phyloP scores from a whole-genome alignment of 805 yeast genomes.

The Pichia manshurica region DNA sequence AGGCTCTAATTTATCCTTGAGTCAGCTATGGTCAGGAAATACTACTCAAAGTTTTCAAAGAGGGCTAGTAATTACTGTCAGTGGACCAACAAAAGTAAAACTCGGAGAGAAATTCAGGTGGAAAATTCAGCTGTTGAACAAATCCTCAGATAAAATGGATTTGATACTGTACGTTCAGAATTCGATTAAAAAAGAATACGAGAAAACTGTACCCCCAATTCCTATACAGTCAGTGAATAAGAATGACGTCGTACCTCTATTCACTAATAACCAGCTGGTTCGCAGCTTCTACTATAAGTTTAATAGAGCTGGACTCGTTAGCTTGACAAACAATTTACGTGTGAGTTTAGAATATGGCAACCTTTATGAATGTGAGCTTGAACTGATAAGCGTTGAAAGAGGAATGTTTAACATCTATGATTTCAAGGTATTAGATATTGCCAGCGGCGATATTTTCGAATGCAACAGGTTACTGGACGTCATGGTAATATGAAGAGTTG shows the following conservation, averaged over 20 bases:
- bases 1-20: slow-evolving; percentile 19
- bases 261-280: slow-evolving; percentile 24
- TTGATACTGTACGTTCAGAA: slow-evolving; percentile 45
- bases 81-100: slow-evolving; percentile 55
- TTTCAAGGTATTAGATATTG: slow-evolving; percentile 56
- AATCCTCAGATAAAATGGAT: slow-evolving; percentile 43
- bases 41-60: slow-evolving; percentile 15
- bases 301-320: slow-evolving; percentile 50
- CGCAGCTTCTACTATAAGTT: slow-evolving; percentile 32
- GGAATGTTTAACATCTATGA: slow-evolving; percentile 65
- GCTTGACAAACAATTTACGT: slow-evolving; percentile 59
- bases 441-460: slow-evolving; percentile 61
- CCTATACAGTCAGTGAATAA: slow-evolving; percentile 23
- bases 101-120: slow-evolving; percentile 58
- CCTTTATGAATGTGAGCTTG: slow-evolving; percentile 58
- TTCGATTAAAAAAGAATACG: slow-evolving; percentile 30
- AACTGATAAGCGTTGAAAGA: slow-evolving; percentile 52
- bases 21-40: slow-evolving; percentile 11
- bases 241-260: slow-evolving; percentile 27
- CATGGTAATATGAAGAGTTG: slow-evolving; percentile 46
- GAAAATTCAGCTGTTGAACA: slow-evolving; percentile 62
- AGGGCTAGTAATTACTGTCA: slow-evolving; percentile 39
- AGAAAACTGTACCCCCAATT: slow-evolving; percentile 33
- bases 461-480: slow-evolving; percentile 69
- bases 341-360: slow-evolving; percentile 55